phyloP scores from a whole-genome alignment of 2,329 filamentous ascomycete species.

The Penicillium sp. region DNA sequence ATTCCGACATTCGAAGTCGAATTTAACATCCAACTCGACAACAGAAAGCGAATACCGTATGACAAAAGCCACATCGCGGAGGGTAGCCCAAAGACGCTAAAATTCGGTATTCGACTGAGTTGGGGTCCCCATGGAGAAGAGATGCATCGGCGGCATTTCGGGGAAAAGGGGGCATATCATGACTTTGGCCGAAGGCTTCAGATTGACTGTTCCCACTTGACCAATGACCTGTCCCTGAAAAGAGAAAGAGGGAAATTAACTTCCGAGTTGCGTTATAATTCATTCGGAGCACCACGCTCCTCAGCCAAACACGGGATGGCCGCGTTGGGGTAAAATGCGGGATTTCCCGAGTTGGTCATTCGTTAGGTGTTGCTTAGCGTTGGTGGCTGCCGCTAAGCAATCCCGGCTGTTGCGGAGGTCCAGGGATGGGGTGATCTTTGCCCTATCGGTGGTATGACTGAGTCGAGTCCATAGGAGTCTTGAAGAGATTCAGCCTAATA shows the following conservation, averaged over 20 bases:
- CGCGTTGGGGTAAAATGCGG: background rate
- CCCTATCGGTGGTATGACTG: background rate
- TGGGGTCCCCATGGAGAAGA: slow-evolving; percentile 16
- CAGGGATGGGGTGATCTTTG: background rate
- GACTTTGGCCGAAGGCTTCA: background rate
- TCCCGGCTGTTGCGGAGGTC: background rate
- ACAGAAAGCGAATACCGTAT: background rate
- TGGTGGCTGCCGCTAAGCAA: background rate
- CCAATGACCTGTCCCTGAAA: background rate
- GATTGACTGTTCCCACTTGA: background rate
- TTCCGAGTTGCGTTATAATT: background rate
- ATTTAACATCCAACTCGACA: background rate
- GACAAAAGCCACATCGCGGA: slow-evolving; percentile 4
- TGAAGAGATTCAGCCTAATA: background rate
- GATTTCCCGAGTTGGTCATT: slow-evolving; percentile 13
- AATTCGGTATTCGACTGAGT: background rate
- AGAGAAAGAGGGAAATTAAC: background rate
- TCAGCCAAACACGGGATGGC: background rate
- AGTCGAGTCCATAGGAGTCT: background rate
- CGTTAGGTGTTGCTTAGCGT: background rate
- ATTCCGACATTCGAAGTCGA: background rate
- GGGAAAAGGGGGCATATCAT: slow-evolving; percentile 7
- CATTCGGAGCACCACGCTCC: background rate
- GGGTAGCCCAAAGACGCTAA: slow-evolving; percentile 4
- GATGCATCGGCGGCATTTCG: slow-evolving; percentile 14